Percentiles rank a stretch among this genome's conserved stretches.
These are phyloP conservation scores for Boletales sp. DNA, from an alignment of 768 basidiomycete species.

Conservation along the genomic window DNA sequence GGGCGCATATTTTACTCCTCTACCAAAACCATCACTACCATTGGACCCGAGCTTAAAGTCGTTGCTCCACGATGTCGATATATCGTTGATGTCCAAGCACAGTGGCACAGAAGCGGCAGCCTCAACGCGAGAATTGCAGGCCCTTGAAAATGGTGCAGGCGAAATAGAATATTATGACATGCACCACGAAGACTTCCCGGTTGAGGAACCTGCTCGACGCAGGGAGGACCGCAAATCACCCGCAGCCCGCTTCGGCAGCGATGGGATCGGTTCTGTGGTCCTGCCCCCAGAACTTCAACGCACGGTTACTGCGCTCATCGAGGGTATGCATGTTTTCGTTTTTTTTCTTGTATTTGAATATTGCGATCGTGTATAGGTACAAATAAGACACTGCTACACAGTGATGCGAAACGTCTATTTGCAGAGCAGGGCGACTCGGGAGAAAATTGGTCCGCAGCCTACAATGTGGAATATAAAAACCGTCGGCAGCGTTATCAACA, in stretches of 20 bases:
- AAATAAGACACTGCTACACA: constrained; percentile 61
- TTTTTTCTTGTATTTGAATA: constrained; percentile 4
- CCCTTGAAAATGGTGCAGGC: constrained; percentile 37
- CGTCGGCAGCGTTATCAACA: constrained; percentile 55
- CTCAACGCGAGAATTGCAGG: constrained; percentile 53
- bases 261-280: constrained; percentile 64
- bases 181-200: constrained; percentile 29
- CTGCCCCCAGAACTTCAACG: constrained; percentile 70
- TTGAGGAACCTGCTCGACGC: constrained; percentile 22
- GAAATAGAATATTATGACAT: constrained; percentile 31
- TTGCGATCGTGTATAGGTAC: constrained; percentile 41
- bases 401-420: constrained; percentile 73
- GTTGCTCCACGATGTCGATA: constrained; percentile 64
- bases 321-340: constrained; percentile 39
- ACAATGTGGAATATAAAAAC: constrained; percentile 59
- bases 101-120: constrained; percentile 23
- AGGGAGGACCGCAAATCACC: constrained; percentile 62
- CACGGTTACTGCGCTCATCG: constrained; percentile 64
- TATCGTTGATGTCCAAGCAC: constrained; percentile 48
- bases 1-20: constrained; percentile 22
- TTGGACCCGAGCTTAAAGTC: constrained; percentile 65
- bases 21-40: constrained; percentile 57
- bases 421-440: constrained; percentile 30
- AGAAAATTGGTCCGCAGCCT: constrained; percentile 52
- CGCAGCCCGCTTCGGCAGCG: constrained; percentile 78